A percentile compares a stretch with the other conserved stretches of the same genome.
Conservation (phyloP, 768 basidiomycete species). For the Mycena galopus region DNA sequence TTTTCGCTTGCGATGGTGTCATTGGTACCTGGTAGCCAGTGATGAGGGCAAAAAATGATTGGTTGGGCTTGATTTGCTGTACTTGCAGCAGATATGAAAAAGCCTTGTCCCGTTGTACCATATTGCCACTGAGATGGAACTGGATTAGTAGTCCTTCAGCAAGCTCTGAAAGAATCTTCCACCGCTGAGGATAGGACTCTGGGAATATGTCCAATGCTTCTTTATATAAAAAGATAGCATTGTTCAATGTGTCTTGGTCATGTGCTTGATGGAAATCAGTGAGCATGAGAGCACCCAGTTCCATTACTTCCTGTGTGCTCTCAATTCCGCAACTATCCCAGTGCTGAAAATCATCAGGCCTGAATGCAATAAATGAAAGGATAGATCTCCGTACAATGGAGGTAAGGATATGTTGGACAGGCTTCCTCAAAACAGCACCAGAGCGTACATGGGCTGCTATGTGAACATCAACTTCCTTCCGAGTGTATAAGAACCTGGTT, state of each 20-base stretch:
- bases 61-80: background rate
- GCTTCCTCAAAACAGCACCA: too few species aligned
- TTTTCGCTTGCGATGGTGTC: background rate
- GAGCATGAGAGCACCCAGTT: background rate
- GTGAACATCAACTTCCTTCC: background rate
- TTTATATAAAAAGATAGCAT: background rate
- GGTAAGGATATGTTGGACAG: too few species aligned
- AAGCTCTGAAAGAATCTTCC: background rate
- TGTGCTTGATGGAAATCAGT: background rate
- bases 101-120: background rate
- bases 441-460: background rate
- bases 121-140: background rate
- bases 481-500: background rate
- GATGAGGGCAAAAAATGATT: background rate
- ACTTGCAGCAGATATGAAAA: background rate
- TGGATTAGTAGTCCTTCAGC: background rate
- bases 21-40: background rate
- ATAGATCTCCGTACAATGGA: too few species aligned
- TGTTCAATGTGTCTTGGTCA: background rate
- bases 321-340: too few species aligned
- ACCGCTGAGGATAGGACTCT: background rate
- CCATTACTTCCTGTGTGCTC: too few species aligned
- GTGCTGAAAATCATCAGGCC: too few species aligned
- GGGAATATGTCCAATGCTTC: background rate
- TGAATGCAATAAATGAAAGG: too few species aligned